Evolutionary conservation across 1,284 basidiomycete species (phyloP).

Genomic region (Stereum hirsutum): DNA sequence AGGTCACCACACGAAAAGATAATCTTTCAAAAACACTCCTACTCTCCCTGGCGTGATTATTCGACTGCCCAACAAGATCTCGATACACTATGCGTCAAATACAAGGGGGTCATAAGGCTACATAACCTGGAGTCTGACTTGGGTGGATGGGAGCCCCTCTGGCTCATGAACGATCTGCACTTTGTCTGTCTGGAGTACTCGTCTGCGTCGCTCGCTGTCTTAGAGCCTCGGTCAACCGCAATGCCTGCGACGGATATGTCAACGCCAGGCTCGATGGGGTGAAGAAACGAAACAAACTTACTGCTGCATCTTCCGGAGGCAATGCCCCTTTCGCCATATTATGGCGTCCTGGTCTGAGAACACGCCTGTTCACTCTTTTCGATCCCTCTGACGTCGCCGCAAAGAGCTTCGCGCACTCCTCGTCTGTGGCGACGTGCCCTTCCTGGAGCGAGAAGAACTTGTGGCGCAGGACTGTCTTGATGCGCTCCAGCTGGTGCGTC

Average conservation of each 20-base stretch:
- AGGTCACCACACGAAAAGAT: constrained; percentile 10
- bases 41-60: not conserved
- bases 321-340: constrained; percentile 81
- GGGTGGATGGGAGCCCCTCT: too few species aligned
- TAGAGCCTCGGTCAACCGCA: constrained; percentile 25
- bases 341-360: constrained; percentile 56
- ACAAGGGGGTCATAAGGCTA: too few species aligned
- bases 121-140: too few species aligned
- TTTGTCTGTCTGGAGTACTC: too few species aligned
- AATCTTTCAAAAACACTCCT: constrained; percentile 8
- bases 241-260: constrained; percentile 28
- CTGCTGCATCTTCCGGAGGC: constrained; percentile 72
- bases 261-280: not conserved
- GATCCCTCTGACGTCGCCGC: constrained; percentile 28
- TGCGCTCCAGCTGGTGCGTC: constrained; percentile 63
- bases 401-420: constrained; percentile 64
- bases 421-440: constrained; percentile 58
- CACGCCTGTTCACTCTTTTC: constrained; percentile 29
- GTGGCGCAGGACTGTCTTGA: constrained; percentile 77
- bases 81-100: too few species aligned
- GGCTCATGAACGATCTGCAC: too few species aligned
- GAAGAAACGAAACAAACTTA: constrained; percentile 24
- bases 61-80: too few species aligned
- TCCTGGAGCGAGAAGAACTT: constrained; percentile 83
- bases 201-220: too few species aligned